Conservation (phyloP, 2,329 filamentous ascomycete species). For the Clarireedia monteithiana region DNA sequence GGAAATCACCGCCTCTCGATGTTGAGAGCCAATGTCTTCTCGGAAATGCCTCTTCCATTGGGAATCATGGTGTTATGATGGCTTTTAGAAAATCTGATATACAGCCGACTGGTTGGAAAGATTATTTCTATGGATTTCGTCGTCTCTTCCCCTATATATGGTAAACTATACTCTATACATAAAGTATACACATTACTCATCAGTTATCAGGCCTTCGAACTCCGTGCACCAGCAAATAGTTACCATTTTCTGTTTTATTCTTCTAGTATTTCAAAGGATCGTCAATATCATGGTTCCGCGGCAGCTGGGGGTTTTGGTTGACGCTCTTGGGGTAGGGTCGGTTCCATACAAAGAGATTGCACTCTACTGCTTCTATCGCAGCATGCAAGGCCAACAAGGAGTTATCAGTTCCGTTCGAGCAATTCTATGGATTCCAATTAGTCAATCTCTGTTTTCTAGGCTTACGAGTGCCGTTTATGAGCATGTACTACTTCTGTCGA, state of each 20-base stretch:
- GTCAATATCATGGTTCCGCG: conserved; percentile 9
- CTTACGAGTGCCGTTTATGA: conserved; percentile 1
- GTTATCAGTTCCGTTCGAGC: conserved; percentile 8
- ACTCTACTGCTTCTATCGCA: conserved; percentile 4
- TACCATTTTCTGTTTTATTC: neutral
- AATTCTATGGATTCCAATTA: conserved; percentile 11
- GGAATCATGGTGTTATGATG: neutral
- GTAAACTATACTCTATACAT: neutral
- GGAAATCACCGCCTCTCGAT: neutral
- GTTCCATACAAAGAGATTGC: conserved; percentile 5
- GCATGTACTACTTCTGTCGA: conserved; percentile 5
- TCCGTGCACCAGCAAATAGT: conserved; percentile 7
- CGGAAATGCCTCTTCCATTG: neutral
- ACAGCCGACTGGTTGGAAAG: conserved; percentile 4
- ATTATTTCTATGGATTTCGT: conserved; percentile 8
- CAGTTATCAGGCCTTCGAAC: conserved; percentile 3
- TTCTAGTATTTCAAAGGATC: conserved; percentile 5
- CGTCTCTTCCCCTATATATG: conserved; percentile 11
- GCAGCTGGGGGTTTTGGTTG: conserved; percentile 7
- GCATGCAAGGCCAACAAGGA: conserved; percentile 10
- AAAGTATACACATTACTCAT: neutral
- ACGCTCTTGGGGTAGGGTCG: conserved; percentile 2
- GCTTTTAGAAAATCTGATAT: neutral
- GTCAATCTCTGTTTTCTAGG: conserved; percentile 6
- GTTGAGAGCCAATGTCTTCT: neutral